phyloP scores from a whole-genome alignment of 768 basidiomycete species.

The Amanita fuliginea region DNA sequence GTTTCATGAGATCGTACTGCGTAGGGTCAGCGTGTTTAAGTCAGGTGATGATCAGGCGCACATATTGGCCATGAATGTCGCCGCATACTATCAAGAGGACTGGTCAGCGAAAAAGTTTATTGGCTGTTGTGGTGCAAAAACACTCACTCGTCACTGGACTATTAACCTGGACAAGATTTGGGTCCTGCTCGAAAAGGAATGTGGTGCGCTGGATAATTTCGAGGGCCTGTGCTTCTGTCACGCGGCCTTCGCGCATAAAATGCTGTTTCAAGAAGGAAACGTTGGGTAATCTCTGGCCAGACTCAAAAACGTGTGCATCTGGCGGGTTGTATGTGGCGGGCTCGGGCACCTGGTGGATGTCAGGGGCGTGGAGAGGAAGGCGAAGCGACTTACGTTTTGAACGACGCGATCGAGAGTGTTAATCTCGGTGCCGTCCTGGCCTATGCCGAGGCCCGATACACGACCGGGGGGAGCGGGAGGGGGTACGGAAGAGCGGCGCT shows the following conservation, averaged over 20 bases:
- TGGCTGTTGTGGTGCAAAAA: not conserved
- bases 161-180: conserved; percentile 77
- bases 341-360: conserved; percentile 49
- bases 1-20: conserved; percentile 96
- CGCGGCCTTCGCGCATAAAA: conserved; percentile 76
- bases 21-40: not conserved
- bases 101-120: not conserved
- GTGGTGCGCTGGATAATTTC: conserved; percentile 67
- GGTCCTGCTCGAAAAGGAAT: conserved; percentile 58
- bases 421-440: not conserved
- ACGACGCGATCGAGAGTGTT: conserved; percentile 2
- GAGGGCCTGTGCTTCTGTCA: conserved; percentile 79
- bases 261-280: conserved; percentile 76
- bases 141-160: conserved; percentile 85
- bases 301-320: conserved; percentile 63
- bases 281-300: conserved; percentile 55
- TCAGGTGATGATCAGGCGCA: conserved; percentile 20
- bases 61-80: conserved; percentile 97
- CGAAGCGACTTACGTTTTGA: not conserved
- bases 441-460: not conserved
- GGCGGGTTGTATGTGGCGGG: conserved; percentile 56
- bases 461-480: not conserved
- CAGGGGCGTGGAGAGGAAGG: not conserved
- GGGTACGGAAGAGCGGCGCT: not conserved
- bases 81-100: conserved; percentile 63